These are phyloP conservation scores for Erysimum cheiranthoides DNA, from an alignment of 345 rosid species.

Conservation along the genomic window DNA sequence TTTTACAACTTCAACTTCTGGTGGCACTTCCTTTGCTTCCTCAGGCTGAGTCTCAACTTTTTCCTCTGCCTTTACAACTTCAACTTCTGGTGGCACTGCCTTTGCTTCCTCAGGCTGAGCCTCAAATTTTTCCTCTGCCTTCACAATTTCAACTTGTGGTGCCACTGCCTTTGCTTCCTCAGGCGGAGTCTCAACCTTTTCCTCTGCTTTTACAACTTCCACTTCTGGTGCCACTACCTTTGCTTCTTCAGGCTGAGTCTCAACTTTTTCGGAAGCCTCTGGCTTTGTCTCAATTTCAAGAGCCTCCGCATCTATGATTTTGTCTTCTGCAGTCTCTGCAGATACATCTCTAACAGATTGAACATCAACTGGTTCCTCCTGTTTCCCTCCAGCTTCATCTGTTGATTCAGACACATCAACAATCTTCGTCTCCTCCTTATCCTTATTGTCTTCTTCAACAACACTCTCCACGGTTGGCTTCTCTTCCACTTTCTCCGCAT, in stretches of 20 bases:
- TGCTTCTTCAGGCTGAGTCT: conserved; percentile 31
- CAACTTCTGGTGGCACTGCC: conserved; percentile 31
- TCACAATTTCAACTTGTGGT: conserved; percentile 31
- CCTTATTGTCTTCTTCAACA: conserved; percentile 25
- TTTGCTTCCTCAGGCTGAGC: conserved; percentile 30
- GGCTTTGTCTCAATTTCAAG: conserved; percentile 31
- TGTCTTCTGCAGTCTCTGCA: conserved; percentile 28
- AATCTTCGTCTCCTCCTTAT: conserved; percentile 29
- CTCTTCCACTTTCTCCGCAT: conserved; percentile 27
- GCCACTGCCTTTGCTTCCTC: conserved; percentile 29
- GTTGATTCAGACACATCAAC: conserved; percentile 27
- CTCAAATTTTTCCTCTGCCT: conserved; percentile 32
- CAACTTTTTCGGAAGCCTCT: conserved; percentile 28
- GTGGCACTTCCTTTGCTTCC: conserved; percentile 25
- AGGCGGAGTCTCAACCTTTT: conserved; percentile 26
- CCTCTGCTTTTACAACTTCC: conserved; percentile 35
- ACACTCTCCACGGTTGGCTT: conserved; percentile 17
- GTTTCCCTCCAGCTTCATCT: conserved; percentile 26
- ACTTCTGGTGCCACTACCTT: conserved; percentile 28
- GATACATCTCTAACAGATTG: conserved; percentile 29
- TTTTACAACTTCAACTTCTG: conserved; percentile 35
- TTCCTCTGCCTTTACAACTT: conserved; percentile 32
- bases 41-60: conserved; percentile 30
- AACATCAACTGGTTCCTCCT: conserved; percentile 38
- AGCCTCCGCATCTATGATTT: conserved; percentile 29